Conservation (phyloP, 371 early-diverging fungal genomes). For the Apophysomyces variabilis region DNA sequence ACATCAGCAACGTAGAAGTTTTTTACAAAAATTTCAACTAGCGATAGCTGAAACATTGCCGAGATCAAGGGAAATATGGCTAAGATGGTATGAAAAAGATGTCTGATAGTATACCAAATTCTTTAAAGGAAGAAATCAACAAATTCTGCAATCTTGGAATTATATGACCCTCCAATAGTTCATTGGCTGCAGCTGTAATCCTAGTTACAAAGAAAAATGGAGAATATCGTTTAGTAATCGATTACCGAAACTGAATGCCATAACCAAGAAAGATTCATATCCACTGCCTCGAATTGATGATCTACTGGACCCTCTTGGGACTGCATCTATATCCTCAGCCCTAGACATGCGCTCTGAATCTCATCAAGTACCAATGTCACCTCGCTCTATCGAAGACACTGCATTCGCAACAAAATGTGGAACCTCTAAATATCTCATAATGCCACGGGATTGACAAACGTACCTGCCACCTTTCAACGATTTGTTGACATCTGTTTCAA, state of each 20-base stretch:
- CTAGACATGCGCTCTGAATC: constrained; percentile 50
- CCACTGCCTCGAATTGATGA: constrained; percentile 50
- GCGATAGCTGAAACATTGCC: too few species aligned
- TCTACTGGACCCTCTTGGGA: constrained; percentile 31
- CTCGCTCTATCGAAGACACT: constrained; percentile 25
- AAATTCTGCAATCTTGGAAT: constrained; percentile 17
- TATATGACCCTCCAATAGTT: constrained; percentile 24
- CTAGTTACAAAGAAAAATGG: constrained; percentile 53
- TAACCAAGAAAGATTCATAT: constrained; percentile 38
- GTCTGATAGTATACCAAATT: neutral
- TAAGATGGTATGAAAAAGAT: too few species aligned
- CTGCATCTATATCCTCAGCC: constrained; percentile 33
- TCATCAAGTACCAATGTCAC: constrained; percentile 38
- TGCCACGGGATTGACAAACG: constrained; percentile 57
- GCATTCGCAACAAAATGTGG: constrained; percentile 27
- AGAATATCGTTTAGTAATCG: constrained; percentile 34
- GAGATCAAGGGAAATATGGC: too few species aligned
- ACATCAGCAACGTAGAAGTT: too few species aligned
- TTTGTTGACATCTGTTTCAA: constrained; percentile 47
- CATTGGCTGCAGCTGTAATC: constrained; percentile 40
- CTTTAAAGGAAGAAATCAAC: constrained; percentile 21
- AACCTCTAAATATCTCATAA: constrained; percentile 43
- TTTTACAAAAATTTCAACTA: too few species aligned
- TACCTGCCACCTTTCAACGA: constrained; percentile 50
- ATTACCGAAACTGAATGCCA: constrained; percentile 38